phyloP scores from a whole-genome alignment of 345 rosid species.

The Eucalyptus cloeziana region DNA sequence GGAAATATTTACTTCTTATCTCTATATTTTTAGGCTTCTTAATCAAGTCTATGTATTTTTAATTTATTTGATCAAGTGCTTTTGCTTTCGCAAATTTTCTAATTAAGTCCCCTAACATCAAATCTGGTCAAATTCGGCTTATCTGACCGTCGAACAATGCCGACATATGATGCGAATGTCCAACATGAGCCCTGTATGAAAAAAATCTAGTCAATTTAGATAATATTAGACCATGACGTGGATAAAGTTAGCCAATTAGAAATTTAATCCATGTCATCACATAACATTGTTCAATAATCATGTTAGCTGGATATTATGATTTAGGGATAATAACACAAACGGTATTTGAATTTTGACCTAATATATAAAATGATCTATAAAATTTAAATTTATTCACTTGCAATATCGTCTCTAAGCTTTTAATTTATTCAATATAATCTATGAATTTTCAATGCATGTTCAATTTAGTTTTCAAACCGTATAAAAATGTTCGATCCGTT shows the following conservation, averaged over 20 bases:
- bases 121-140: fast-evolving
- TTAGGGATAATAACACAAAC: not conserved
- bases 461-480: fast-evolving
- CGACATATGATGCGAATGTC: not conserved
- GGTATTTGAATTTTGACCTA: fast-evolving
- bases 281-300: too few species aligned
- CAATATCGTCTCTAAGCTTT: fast-evolving
- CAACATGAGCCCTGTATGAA: not conserved
- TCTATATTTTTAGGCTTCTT: not conserved
- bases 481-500: not conserved
- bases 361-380: too few species aligned
- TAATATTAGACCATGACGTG: too few species aligned
- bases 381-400: not conserved
- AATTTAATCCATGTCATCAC: not conserved
- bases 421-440: too few species aligned
- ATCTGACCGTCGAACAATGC: too few species aligned
- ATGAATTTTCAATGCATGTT: fast-evolving
- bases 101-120: not conserved
- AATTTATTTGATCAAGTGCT: not conserved
- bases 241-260: not conserved
- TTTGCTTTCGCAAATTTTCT: not conserved
- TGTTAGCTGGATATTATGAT: not conserved
- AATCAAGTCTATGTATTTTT: too few species aligned
- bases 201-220: not conserved
- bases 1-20: not conserved